Base-by-base conservation (phyloP, 176 grass and related monocot species). In the Eleusine coracana region DNA sequence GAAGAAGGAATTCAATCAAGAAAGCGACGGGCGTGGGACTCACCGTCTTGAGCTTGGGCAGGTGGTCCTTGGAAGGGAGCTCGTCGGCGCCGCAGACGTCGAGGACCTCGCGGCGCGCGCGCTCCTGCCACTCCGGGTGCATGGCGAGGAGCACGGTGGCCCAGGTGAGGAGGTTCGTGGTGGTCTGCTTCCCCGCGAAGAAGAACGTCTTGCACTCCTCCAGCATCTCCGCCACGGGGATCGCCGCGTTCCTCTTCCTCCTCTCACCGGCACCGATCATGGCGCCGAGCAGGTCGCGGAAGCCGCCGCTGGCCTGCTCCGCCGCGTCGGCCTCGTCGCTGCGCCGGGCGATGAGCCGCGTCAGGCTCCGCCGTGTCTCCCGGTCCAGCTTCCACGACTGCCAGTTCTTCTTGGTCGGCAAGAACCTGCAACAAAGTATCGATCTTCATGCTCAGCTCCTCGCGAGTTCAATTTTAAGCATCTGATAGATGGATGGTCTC, bases 131-230 rank as follows among this genome's bases (percentile, higher is more conserved):
- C 25, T 97, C 88, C 2, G 92, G 94, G 82, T 97, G 94, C 94
- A 97, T 97, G 60, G 94, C 92, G 2, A 97, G 94, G 20, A 97
- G 94, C 80, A 97, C 94, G 80, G 88, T 92, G 76, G 90, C 74
- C 94, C 94, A 97, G 70, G 90, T 89, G 18, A 97, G 80, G 23
- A 97, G 81, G 81, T 97, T 94, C 10, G 94, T 92, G 21, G 94
- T 94, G 13, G 94, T 97, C 89, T 97, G 94, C 88, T 98, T 98
- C 5, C 95, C 95, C 29, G 95, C 95, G 79, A 98, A 98, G 88
- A 98, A 97, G 92, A 98, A 95, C 1, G 95, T 98, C 95, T 98
- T 98, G 92, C 95, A 98, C 64, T 98, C 95, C 88, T 97, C 94
- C 78, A 97, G 78, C 87, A 97, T 97, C 66, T 94, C 94, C 29